Base-by-base conservation (phyloP, 2,329 filamentous ascomycete genomes). In the Paraphaeosphaeria sporulosa region DNA sequence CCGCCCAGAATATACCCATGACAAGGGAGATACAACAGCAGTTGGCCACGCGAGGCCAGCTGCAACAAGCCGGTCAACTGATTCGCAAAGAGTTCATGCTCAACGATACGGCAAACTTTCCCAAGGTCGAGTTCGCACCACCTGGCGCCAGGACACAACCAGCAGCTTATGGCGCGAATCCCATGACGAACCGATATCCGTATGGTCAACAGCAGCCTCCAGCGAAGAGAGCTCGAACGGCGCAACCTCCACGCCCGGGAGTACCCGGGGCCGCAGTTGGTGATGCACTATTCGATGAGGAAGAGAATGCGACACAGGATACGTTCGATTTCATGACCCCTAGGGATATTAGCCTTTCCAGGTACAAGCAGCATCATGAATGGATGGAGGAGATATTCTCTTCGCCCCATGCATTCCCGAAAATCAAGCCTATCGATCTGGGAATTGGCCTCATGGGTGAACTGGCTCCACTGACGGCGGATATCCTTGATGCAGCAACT, bases 341-440 rank as follows among this genome's bases (percentile, higher is more conserved):
- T 3, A 87, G 94, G 46, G 95, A 99, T 64, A 90, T 99, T 62
- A 96, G 93, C 68, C 83, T 92, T 61, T 87, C 89, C 64, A 87
- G 95, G 57, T 99, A 97, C 77, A 90, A 90, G 75, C 93, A 97
- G 74, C 96, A 99, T 71, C 94, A 99, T 71, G 93, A 97, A 76
- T 98, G 94, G 95, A 97, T 99, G 92, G 95, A 98, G 73, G 94
- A 99, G 79, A 89, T 99, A 30, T 86, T 98, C 56, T 92, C 91
- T 0, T 98, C 94, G 1, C 93, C 94, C 0, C 97, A 97, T 74
- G 85, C 90, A 25, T 90, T 94, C 63, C 86, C 86, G 52, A 92
- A 96, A 74, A 96, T 99, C 59, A 87, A 90, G 9, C 93, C 94
- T 0, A 88, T 93, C 2, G 94, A 97, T 74, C 86, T 98, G 36